Evolutionary conservation across 768 basidiomycete genomes (phyloP), one percentile per base, ranked within the genome.

Genomic region (Suillus occidentalis): DNA sequence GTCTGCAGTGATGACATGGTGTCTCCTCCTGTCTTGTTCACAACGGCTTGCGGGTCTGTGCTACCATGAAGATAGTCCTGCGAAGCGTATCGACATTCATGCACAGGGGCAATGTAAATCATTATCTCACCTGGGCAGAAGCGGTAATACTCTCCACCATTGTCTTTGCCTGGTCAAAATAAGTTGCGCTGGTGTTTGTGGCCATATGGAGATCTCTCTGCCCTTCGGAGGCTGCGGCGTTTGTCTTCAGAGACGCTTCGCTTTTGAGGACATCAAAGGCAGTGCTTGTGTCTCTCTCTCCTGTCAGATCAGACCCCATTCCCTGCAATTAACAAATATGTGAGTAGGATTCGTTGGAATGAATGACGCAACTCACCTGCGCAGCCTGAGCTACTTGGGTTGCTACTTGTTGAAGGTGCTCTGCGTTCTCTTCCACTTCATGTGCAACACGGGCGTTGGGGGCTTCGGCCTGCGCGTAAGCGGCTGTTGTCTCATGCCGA

Each of bases 211-310:
- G 79, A 64, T 85, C 82, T 7, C 75, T 72, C 67, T 85, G 79
- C 4, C 88, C 89, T 69, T 90, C 81, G 0, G 78, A 77, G n/a
- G 84, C 85, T 22, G 88, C 89, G 1, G 75, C 74, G 55, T 87
- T 75, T 2, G 84, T 85, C 68, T 77, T 83, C 57, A 75, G 67
- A n/a, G 74, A 73, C 1, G 76, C 75, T 55, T 80, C 72, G 6
- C 67, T 69, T 49, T 77, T 70, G 25, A 84, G 71, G 57, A 80
- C 73, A 39, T 80, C 80, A 2, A 75, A 63, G 14, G 81, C 75
- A 13, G 81, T 52, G 31, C 50, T 52, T 10, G 50, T 68, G 6
- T 70, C 62, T 22, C 69, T 70, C 50, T 79, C 76, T 20, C 80
- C 80, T 3, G 78, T 81, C 47, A 75, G 69, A 10, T 79, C 61